These are phyloP conservation scores for Hymenoscyphus infarciens DNA, from an alignment of 2,329 filamentous ascomycete species.

Conservation along the genomic window DNA sequence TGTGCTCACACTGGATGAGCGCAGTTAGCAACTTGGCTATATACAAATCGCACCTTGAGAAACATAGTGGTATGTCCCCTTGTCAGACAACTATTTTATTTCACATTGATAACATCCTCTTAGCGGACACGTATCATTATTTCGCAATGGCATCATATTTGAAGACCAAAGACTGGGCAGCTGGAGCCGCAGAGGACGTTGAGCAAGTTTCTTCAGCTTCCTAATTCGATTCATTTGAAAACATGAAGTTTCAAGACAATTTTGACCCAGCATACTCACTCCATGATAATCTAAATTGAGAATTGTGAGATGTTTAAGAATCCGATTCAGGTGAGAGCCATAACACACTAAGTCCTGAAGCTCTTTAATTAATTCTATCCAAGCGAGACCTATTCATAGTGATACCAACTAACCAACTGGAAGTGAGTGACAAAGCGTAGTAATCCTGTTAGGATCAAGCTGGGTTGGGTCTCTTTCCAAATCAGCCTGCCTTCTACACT, in stretches of 20 bases:
- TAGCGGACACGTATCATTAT: background rate
- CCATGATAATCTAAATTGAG: no score
- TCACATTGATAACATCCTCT: no score
- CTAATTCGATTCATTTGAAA: background rate
- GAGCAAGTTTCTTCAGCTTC: background rate
- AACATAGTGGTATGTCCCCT: no score
- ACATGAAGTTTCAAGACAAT: background rate
- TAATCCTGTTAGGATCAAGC: background rate
- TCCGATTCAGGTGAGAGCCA: no score
- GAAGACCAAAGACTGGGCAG: background rate
- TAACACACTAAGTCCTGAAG: no score
- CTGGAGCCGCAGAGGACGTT: background rate
- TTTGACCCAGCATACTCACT: background rate
- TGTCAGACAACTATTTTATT: no score
- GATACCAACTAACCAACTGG: background rate
- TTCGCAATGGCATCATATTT: background rate
- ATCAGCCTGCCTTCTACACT: background rate
- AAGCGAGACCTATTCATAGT: background rate
- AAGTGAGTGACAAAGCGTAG: background rate
- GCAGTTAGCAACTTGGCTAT: no score
- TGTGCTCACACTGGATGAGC: no score
- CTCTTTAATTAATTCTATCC: background rate
- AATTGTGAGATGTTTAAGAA: no score
- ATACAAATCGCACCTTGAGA: no score
- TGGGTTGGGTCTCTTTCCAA: background rate